Percentiles rank a stretch among this genome's conserved stretches.
Evolutionary conservation across 352 stramenopile species (phyloP).

Genomic region (Phytophthora sp.): DNA sequence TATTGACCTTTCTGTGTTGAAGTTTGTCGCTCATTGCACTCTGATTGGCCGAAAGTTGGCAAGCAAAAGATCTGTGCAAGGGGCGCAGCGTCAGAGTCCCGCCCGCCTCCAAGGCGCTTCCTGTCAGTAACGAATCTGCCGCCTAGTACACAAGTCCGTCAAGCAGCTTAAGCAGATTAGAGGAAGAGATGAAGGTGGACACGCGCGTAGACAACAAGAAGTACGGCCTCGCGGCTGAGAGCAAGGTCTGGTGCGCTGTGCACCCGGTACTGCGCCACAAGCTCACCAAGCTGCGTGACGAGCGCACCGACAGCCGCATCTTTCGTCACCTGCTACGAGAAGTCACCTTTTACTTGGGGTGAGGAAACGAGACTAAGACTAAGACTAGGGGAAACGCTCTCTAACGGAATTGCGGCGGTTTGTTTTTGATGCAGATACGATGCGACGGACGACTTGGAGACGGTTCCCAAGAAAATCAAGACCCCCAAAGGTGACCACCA

Average conservation of each 20-base stretch:
- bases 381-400: neutral
- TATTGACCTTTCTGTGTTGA: constrained; percentile 20
- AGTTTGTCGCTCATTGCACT: constrained; percentile 16
- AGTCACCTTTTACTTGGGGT: constrained; percentile 98
- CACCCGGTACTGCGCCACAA: constrained; percentile 96
- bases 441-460: constrained; percentile 75
- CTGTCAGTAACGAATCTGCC: constrained; percentile 30
- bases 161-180: neutral
- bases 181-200: constrained; percentile 60
- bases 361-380: constrained; percentile 45
- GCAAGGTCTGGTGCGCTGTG: constrained; percentile 84
- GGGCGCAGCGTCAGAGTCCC: neutral
- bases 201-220: constrained; percentile 71
- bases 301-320: constrained; percentile 90
- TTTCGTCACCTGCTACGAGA: constrained; percentile 97
- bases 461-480: constrained; percentile 76
- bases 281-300: constrained; percentile 96
- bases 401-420: neutral
- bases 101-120: constrained; percentile 2
- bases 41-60: constrained; percentile 34
- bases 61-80: constrained; percentile 20
- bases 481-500: constrained; percentile 77
- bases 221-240: constrained; percentile 61
- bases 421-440: constrained; percentile 77
- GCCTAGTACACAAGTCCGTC: constrained; percentile 15